These are phyloP conservation scores for Fereydounia khargensis DNA, from an alignment of 1,284 basidiomycete species.

Conservation along the genomic window DNA sequence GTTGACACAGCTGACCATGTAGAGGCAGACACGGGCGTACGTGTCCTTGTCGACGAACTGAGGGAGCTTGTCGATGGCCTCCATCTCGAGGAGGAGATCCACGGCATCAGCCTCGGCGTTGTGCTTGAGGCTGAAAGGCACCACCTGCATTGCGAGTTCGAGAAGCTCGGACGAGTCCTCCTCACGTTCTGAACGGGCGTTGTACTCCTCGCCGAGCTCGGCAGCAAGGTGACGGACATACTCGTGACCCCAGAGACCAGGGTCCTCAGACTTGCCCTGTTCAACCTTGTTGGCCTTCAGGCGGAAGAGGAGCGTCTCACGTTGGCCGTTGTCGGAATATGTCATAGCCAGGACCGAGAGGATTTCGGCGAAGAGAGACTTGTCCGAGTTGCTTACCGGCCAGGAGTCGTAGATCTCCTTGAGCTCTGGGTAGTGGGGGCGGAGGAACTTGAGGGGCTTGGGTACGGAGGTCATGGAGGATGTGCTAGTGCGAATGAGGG, in stretches of 20 bases:
- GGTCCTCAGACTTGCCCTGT: conserved; percentile 62
- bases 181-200: conserved; percentile 47
- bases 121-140: conserved; percentile 85
- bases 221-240: conserved; percentile 96
- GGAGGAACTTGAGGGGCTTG: conserved; percentile 96
- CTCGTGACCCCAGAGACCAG: conserved; percentile 97
- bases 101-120: conserved; percentile 99
- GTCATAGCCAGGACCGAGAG: conserved; percentile 99
- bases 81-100: conserved; percentile 89
- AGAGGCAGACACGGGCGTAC: conserved; percentile 88
- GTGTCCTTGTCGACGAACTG: conserved; percentile 68
- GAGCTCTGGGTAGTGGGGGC: conserved; percentile 88
- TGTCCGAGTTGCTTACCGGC: conserved; percentile 42
- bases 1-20: conserved; percentile 91
- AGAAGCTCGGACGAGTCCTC: conserved; percentile 55
- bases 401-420: conserved; percentile 50
- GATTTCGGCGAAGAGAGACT: conserved; percentile 96
- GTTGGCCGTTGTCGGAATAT: conserved; percentile 91
- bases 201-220: conserved; percentile 93
- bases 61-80: conserved; percentile 70
- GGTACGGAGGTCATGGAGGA: conserved; percentile 99
- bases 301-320: conserved; percentile 73
- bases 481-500: conserved; percentile 91
- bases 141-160: conserved; percentile 77
- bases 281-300: conserved; percentile 38